Percentiles rank a stretch among this genome's conserved stretches.
These are phyloP conservation scores for Ophioceras dolichostomum DNA, from an alignment of 2,329 filamentous ascomycete species.

Conservation along the genomic window DNA sequence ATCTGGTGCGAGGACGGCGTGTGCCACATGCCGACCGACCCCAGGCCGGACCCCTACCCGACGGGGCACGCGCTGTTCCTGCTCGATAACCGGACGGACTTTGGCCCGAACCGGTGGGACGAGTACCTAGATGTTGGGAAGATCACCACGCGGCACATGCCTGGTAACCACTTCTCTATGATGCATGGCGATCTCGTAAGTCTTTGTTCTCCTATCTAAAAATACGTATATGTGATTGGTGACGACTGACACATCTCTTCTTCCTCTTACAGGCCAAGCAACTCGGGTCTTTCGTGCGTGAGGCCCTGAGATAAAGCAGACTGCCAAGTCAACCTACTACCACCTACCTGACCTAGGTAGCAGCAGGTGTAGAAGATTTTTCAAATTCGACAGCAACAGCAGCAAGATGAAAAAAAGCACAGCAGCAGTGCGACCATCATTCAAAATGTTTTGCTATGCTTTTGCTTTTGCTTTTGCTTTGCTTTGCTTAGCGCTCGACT, in stretches of 20 bases:
- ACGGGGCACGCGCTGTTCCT: conserved; percentile 55
- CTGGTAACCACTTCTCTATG: conserved; percentile 66
- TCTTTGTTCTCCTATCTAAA: conserved; percentile 2
- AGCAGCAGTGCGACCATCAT: no score
- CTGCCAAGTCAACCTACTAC: no score
- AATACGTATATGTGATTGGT: background rate
- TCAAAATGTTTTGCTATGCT: no score
- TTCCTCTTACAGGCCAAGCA: conserved; percentile 19
- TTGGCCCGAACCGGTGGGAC: conserved; percentile 58
- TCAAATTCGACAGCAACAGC: background rate
- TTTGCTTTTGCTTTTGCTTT: no score
- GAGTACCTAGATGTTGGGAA: conserved; percentile 49
- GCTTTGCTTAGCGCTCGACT: no score
- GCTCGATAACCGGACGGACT: conserved; percentile 61
- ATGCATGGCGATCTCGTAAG: conserved; percentile 47
- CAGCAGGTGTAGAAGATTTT: no score
- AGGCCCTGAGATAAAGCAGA: conserved; percentile 19
- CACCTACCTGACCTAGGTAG: no score
- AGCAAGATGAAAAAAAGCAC: no score
- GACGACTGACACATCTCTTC: background rate
- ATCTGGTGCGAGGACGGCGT: conserved; percentile 68
- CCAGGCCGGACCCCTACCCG: conserved; percentile 48
- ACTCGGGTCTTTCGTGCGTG: conserved; percentile 20
- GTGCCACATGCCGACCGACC: conserved; percentile 53
- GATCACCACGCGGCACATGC: conserved; percentile 54